phyloP scores from a whole-genome alignment of 805 yeast genomes.

The Myxozyma neotropica region DNA sequence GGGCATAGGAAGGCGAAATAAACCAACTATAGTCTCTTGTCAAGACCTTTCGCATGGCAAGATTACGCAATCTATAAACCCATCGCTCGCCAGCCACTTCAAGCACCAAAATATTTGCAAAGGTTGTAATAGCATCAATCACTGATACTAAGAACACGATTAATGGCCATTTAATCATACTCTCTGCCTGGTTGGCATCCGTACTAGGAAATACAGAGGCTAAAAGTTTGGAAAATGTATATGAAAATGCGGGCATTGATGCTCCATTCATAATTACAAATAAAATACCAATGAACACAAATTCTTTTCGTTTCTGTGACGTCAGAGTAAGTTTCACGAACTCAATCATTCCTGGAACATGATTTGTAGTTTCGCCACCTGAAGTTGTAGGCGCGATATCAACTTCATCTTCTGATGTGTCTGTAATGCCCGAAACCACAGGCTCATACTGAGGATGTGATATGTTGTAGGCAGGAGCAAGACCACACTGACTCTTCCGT shows the following conservation, averaged over 20 bases:
- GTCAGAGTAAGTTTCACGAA: constrained; percentile 1
- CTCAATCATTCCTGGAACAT: neutral
- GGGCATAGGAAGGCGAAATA: constrained; percentile 16
- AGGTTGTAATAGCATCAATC: constrained; percentile 61
- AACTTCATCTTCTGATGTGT: neutral
- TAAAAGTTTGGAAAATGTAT: constrained; percentile 68
- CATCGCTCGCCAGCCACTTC: constrained; percentile 68
- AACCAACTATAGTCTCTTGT: constrained; percentile 58
- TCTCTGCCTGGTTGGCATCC: constrained; percentile 24
- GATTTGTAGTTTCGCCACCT: neutral
- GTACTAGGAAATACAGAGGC: constrained; percentile 58
- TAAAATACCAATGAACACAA: constrained; percentile 54
- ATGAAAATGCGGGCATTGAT: constrained; percentile 77
- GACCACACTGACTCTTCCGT: neutral
- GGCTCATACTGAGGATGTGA: too few relatives aligned
- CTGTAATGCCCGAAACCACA: neutral
- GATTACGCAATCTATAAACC: constrained; percentile 57
- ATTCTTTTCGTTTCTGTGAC: constrained; percentile 7
- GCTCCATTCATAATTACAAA: constrained; percentile 61
- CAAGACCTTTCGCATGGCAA: constrained; percentile 53
- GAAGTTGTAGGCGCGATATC: neutral
- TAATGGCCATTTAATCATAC: constrained; percentile 62
- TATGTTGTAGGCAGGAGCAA: neutral
- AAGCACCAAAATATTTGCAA: constrained; percentile 53
- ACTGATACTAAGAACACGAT: constrained; percentile 64